Percentiles rank a stretch among this genome's conserved stretches.
These are phyloP conservation scores for Annulohypoxylon maeteangense DNA, from an alignment of 495 filamentous ascomycete genomes.

Conservation along the genomic window DNA sequence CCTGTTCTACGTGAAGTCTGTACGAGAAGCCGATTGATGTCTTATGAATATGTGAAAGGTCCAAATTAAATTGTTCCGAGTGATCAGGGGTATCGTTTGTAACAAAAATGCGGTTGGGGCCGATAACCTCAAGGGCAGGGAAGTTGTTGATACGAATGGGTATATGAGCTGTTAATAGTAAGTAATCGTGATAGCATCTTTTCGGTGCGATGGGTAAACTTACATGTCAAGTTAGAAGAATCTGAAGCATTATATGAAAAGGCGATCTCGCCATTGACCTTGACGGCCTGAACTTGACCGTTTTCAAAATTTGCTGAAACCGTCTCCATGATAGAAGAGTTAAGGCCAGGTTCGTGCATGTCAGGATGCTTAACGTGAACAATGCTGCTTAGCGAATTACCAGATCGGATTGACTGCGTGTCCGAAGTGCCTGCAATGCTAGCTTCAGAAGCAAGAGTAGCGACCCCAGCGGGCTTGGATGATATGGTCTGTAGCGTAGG, in stretches of 20 bases:
- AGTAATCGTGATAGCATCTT: background rate
- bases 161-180: conserved; percentile 58
- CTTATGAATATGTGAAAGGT: conserved; percentile 73
- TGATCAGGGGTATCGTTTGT: conserved; percentile 71
- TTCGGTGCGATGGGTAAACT: conserved; percentile 18
- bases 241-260: conserved; percentile 78
- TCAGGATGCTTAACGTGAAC: conserved; percentile 79
- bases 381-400: conserved; percentile 77
- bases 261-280: conserved; percentile 90
- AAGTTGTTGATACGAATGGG: conserved; percentile 92
- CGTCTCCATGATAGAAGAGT: conserved; percentile 91
- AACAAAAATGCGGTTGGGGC: conserved; percentile 91
- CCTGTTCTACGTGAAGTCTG: conserved; percentile 80
- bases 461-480: conserved; percentile 53
- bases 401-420: conserved; percentile 90
- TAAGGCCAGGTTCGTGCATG: conserved; percentile 81
- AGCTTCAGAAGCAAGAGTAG: conserved; percentile 61
- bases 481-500: conserved; percentile 57
- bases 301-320: conserved; percentile 85
- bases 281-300: conserved; percentile 74
- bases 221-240: conserved; percentile 52
- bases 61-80: conserved; percentile 83
- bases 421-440: conserved; percentile 72
- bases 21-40: conserved; percentile 93
- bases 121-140: conserved; percentile 88